Evolutionary conservation across 106 monocot species (phyloP), one percentile per base, ranked within the genome.

Genomic region (Dendrobium huoshanense): DNA sequence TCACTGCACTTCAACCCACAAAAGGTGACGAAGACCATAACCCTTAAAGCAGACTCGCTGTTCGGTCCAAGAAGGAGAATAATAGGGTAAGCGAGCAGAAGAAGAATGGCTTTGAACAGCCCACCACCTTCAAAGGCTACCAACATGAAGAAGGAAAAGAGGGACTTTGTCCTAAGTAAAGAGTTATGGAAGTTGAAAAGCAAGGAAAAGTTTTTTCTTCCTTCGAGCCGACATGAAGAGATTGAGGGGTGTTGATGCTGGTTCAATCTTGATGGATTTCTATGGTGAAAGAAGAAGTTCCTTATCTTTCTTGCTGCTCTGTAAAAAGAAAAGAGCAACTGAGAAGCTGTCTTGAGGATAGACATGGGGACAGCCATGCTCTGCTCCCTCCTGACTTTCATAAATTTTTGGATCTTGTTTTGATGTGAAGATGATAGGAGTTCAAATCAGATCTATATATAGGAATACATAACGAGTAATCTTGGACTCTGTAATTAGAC

Each of bases 61-160:
- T 79, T 73, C 2, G 74, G 27, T 49, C 91, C 89, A 0, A 93
- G 25, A 2, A 82, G 22, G 9, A 73, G 83, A 70, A 93, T 43
- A 9, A 96, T 4, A 5, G 93, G 93, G 47, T 55, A 91, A 0
- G 75, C 67, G 27, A 89, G 80, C 31, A 96, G 88, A 19, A 96
- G 85, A 4, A 93, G 42, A 56, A 87, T 56, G 2, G 93, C 89
- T 33, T 91, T 86, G 0, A 89, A 27, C 51, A 88, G 55, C 58
- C 93, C 79, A 0, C 95, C 93, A 22, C 83, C 93, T 79, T 96
- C 95, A 56, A 91, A 93, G 61, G 95, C 93, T 0, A 93, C 91
- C 19, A 91, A 83, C 95, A 96, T 91, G 91, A 93, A 96, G 93
- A 72, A 93, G 48, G 95, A 89, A 83, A 91, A 96, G 18, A 67